Evolutionary conservation across 2,329 filamentous ascomycete species (phyloP).

Genomic region (Hyphodiscus sp.): DNA sequence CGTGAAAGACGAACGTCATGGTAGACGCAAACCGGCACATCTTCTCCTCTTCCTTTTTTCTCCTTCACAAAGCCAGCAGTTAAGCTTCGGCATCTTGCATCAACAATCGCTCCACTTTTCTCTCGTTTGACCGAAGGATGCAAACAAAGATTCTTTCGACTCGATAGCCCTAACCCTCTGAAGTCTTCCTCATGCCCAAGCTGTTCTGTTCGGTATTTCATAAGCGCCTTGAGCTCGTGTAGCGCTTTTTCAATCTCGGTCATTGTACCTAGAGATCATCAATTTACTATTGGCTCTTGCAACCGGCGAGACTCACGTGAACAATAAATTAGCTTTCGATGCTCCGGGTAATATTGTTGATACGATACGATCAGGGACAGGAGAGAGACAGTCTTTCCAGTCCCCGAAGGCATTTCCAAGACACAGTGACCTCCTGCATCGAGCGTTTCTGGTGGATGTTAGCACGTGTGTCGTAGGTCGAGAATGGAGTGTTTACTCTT

Average conservation of each 20-base stretch:
- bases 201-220: slow-evolving; percentile 89
- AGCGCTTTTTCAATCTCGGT: slow-evolving; percentile 98
- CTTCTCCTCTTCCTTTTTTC: slow-evolving; percentile 91
- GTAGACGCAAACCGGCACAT: slow-evolving; percentile 90
- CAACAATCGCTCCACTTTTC: slow-evolving; percentile 89
- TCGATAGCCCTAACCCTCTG: slow-evolving; percentile 83
- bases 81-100: slow-evolving; percentile 90
- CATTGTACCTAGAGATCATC: slow-evolving; percentile 63
- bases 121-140: slow-evolving; percentile 95
- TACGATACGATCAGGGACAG: slow-evolving; percentile 95
- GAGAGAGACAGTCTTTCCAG: slow-evolving; percentile 93
- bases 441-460: slow-evolving; percentile 54
- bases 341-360: slow-evolving; percentile 87
- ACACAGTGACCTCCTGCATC: slow-evolving; percentile 94
- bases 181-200: slow-evolving; percentile 93
- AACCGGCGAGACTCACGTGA: slow-evolving; percentile 53
- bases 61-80: slow-evolving; percentile 97
- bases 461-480: slow-evolving; percentile 7
- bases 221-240: slow-evolving; percentile 81
- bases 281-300: not conserved
- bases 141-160: slow-evolving; percentile 93
- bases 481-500: slow-evolving; percentile 43
- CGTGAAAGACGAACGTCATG: slow-evolving; percentile 61
- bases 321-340: slow-evolving; percentile 96
- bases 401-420: slow-evolving; percentile 97